Base-by-base conservation (phyloP, 2,329 filamentous ascomycete species). In the Malbranchea zuffiana region DNA sequence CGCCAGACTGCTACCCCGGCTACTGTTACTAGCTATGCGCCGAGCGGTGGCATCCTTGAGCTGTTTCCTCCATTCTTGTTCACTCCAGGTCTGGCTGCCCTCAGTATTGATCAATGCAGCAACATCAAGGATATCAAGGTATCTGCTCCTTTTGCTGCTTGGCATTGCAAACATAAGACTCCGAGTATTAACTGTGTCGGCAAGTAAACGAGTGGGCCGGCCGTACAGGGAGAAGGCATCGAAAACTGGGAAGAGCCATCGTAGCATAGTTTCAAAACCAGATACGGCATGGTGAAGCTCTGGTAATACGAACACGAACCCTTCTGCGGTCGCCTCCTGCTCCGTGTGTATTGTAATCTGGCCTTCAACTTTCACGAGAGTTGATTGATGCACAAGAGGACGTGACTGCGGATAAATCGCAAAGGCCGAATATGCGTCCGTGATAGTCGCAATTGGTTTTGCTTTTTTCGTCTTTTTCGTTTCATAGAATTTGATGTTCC, bases 151-250 rank as follows among this genome's bases (percentile, higher is more conserved):
- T 36, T 79, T 77, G 49, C 90, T 78, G 49, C 82, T 84, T 0
- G 90, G 88, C 79, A 98, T 92, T 4, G 87, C 90, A 58, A 96
- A 98, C 90, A 98, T 98, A 46, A 98, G 69, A 39, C 90, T 93
- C 30, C 85, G 76, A 3, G 82, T 69, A 59, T 96, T 87, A 29
- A 87, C 72, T 0, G 82, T 80, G 53, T 93, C 93, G 2, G 90
- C 85, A 21, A 94, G 78, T 29, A 98, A 69, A 43, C 84, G 78
- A 18, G 75, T 82, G 0, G 90, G 90, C 15, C 90, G 80, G 18
- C 90, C 90, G 50, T 98, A 98, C 1, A 98, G 68, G 25, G 72
- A 77, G 57, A 95, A 98, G 0, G 84, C 84, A 56, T 98, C 90
- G 68, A 84, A 98, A 0, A 86, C 83, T 0, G 90, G 90, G 56